Evolutionary conservation across 73 alveolate species (phyloP).

Genomic region (Paramecium sexaurelia): DNA sequence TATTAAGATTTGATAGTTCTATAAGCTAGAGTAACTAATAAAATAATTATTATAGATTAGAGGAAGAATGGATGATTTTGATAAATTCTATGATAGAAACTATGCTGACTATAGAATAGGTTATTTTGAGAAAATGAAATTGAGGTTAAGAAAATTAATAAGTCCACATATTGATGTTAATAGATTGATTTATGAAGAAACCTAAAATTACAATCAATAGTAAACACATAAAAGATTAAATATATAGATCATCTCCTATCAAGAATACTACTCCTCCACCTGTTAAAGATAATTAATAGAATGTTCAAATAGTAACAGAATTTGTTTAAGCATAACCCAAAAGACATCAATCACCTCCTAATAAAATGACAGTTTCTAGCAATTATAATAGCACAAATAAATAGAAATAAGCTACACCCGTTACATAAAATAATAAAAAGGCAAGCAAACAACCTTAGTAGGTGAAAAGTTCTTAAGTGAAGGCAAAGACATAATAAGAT

Average conservation of each 20-base stretch:
- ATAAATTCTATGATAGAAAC: slow-evolving; percentile 62
- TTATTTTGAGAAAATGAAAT: slow-evolving; percentile 67
- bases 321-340: neutral
- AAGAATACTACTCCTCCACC: neutral
- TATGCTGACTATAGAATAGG: slow-evolving; percentile 70
- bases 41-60: slow-evolving; percentile 39
- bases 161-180: slow-evolving; percentile 70
- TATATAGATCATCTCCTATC: neutral
- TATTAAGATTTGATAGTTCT: slow-evolving; percentile 37
- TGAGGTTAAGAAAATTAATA: slow-evolving; percentile 63
- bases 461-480: neutral
- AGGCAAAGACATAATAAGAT: slow-evolving; percentile 28
- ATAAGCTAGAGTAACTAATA: slow-evolving; percentile 57
- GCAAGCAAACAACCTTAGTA: neutral
- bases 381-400: neutral
- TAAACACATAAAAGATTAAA: neutral
- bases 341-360: neutral
- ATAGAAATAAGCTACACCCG: slow-evolving; percentile 7
- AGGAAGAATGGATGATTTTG: slow-evolving; percentile 69
- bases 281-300: slow-evolving; percentile 1
- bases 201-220: slow-evolving; percentile 51
- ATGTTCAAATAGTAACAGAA: slow-evolving; percentile 42
- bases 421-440: neutral
- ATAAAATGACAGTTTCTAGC: neutral
- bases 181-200: slow-evolving; percentile 61